phyloP scores from a whole-genome alignment of 2,329 filamentous ascomycete genomes.

The Ascochyta viciae-villosae region DNA sequence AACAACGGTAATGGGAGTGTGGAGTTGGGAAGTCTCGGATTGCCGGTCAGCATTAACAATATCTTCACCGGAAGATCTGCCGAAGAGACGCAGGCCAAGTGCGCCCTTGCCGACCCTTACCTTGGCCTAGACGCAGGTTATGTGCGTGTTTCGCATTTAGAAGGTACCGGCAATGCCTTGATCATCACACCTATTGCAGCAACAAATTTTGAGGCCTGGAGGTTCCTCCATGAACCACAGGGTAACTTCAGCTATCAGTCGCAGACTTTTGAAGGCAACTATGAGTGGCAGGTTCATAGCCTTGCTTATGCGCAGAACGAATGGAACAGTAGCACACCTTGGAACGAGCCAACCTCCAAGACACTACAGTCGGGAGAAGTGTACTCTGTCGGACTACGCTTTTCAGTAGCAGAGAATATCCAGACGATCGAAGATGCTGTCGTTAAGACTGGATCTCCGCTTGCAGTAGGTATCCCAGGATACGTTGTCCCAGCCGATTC shows the following conservation, averaged over 20 bases:
- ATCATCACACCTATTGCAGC: constrained; percentile 62
- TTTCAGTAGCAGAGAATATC: constrained; percentile 57
- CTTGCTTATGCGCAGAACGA: constrained; percentile 64
- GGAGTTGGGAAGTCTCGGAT: constrained; percentile 64
- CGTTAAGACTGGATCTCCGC: constrained; percentile 53
- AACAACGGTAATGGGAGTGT: constrained; percentile 53
- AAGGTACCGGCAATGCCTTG: constrained; percentile 61
- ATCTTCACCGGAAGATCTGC: constrained; percentile 63
- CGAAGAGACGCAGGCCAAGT: constrained; percentile 58
- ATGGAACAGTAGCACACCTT: constrained; percentile 60
- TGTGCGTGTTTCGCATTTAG: constrained; percentile 61
- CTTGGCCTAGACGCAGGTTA: constrained; percentile 67
- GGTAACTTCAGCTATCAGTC: constrained; percentile 48
- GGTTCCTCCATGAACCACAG: constrained; percentile 57
- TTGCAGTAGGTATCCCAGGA: constrained; percentile 62
- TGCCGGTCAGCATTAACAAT: constrained; percentile 68
- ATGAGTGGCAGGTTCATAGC: constrained; percentile 65
- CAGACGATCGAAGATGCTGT: constrained; percentile 59
- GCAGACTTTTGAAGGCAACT: constrained; percentile 67
- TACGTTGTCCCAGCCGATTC: constrained; percentile 61
- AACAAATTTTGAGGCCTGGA: constrained; percentile 63
- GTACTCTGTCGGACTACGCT: constrained; percentile 59
- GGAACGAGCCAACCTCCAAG: constrained; percentile 62
- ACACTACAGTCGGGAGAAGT: constrained; percentile 55
- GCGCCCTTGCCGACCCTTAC: constrained; percentile 65